Evolutionary conservation across 129 eudicot species (phyloP).

Genomic region (Lactuca sativa): DNA sequence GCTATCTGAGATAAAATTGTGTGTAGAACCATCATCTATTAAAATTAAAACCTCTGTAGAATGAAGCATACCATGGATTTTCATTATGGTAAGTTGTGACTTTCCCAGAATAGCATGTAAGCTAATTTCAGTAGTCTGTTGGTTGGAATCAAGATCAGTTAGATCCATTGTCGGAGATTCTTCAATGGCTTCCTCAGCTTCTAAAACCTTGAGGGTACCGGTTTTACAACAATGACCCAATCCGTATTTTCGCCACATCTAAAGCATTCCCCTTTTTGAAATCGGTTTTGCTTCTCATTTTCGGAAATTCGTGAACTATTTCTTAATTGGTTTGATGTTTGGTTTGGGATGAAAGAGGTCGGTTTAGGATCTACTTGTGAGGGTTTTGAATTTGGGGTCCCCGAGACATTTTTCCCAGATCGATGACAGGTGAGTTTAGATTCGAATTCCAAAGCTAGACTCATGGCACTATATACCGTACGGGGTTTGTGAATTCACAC

Average conservation of each 20-base stretch:
- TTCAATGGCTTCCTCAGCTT: background rate
- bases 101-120: no score
- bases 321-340: no score
- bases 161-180: no score
- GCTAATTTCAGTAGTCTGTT: no score
- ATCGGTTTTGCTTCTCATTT: background rate
- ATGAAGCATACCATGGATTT: no score
- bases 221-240: no score
- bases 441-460: conserved; percentile 8
- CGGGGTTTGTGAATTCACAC: conserved; percentile 5
- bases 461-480: conserved; percentile 5
- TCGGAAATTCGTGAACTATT: background rate
- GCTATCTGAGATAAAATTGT: no score
- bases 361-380: background rate
- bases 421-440: background rate
- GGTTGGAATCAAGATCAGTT: no score
- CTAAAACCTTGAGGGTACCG: conserved; percentile 10
- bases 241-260: no score
- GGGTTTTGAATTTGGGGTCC: background rate
- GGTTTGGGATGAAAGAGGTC: conserved; percentile 3
- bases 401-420: background rate
- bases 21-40: no score
- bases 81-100: no score
- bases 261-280: background rate
- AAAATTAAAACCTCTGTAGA: no score